These are phyloP conservation scores for Debaryomyces hansenii DNA, from an alignment of 805 yeast genomes.

Conservation along the genomic window DNA sequence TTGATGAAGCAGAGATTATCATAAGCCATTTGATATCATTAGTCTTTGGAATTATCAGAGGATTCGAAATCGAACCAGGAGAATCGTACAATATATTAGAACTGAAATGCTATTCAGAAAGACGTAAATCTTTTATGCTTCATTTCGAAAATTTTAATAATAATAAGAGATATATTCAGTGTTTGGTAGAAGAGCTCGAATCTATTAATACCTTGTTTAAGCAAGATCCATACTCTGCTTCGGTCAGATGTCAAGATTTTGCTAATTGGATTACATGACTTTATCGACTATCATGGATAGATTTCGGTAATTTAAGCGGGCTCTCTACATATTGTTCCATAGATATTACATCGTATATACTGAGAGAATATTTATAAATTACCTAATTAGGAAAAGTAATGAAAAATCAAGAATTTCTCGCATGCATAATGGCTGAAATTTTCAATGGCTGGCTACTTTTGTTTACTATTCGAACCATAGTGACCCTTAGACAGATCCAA, in stretches of 20 bases:
- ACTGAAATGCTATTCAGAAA: not conserved
- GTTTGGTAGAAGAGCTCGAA: conserved; percentile 10
- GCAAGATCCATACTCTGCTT: conserved; percentile 8
- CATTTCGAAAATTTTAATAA: not conserved
- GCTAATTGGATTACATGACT: conserved; percentile 6
- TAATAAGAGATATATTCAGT: conserved; percentile 8
- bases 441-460: not conserved
- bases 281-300: too few species aligned
- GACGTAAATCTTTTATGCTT: not conserved
- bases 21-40: conserved; percentile 11
- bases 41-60: conserved; percentile 10
- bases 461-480: not conserved
- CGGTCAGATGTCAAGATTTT: conserved; percentile 10
- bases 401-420: not conserved
- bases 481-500: too few species aligned
- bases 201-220: conserved; percentile 5
- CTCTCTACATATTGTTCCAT: too few species aligned
- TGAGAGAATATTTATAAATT: conserved; percentile 7
- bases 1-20: conserved; percentile 4
- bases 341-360: too few species aligned
- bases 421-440: not conserved
- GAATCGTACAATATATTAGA: not conserved
- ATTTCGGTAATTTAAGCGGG: too few species aligned
- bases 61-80: conserved; percentile 6
- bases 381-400: conserved; percentile 13